phyloP scores from a whole-genome alignment of 75 land plant genomes.

The Selaginella tamariscina region DNA sequence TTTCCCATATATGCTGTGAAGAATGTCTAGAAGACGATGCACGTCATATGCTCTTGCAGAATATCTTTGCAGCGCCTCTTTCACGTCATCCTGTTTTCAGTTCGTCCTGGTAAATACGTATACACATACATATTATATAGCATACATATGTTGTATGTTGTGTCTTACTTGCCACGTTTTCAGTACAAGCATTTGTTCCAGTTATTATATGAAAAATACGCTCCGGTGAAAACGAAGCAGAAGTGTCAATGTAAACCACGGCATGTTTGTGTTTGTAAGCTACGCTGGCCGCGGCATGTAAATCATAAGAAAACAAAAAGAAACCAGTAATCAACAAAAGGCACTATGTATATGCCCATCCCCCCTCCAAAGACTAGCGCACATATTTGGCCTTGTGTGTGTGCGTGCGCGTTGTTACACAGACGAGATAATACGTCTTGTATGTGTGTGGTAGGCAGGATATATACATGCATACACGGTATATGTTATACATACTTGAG shows the following conservation, averaged over 20 bases:
- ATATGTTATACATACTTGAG: constrained; percentile 47
- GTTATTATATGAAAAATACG: constrained; percentile 41
- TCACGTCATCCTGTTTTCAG: constrained; percentile 16
- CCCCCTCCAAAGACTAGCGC: too few species aligned
- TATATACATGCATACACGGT: too few species aligned
- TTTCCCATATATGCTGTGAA: constrained; percentile 36
- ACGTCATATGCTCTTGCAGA: constrained; percentile 49
- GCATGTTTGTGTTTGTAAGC: constrained; percentile 24
- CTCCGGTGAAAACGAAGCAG: constrained; percentile 58
- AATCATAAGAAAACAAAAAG: constrained; percentile 31
- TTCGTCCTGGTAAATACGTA: background rate
- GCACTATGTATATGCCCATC: too few species aligned
- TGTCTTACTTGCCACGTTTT: too few species aligned
- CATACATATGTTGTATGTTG: too few species aligned
- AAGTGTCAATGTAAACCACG: constrained; percentile 55
- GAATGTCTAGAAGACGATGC: constrained; percentile 35
- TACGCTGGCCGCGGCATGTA: constrained; percentile 45
- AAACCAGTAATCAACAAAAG: background rate
- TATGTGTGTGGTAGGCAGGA: too few species aligned
- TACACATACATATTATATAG: background rate
- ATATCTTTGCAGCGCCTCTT: constrained; percentile 34
- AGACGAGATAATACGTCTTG: too few species aligned
- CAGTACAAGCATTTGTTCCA: too few species aligned
- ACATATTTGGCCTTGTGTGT: too few species aligned
- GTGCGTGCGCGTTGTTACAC: too few species aligned